A percentile compares a stretch with the other conserved stretches of the same genome.
Evolutionary conservation across 2,329 filamentous ascomycete species (phyloP).

Genomic region (Didymella pomorum): DNA sequence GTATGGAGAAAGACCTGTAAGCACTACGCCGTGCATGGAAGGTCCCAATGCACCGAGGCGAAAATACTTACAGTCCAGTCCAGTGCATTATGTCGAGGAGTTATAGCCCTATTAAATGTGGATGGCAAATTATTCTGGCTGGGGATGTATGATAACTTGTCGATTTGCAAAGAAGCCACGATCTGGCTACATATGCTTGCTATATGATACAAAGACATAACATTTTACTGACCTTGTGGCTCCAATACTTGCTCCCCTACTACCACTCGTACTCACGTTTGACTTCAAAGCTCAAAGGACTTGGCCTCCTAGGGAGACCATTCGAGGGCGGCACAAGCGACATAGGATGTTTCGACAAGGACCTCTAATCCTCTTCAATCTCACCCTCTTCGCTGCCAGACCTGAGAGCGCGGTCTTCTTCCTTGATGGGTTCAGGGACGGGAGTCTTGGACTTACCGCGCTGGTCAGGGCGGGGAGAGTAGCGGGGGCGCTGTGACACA

Average conservation of each 20-base stretch:
- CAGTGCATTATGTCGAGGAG: too few relatives aligned
- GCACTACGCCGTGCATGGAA: too few relatives aligned
- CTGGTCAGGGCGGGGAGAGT: slow-evolving; percentile 60
- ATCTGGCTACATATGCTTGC: not conserved
- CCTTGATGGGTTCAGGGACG: slow-evolving; percentile 49
- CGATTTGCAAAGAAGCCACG: not conserved
- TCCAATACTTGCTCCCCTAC: not conserved
- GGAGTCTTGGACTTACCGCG: slow-evolving; percentile 65
- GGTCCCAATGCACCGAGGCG: too few relatives aligned
- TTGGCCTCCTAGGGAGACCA: not conserved
- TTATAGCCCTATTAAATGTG: too few relatives aligned
- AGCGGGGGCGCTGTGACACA: slow-evolving; percentile 57
- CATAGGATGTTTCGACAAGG: not conserved
- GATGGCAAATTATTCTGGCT: too few relatives aligned
- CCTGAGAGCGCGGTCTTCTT: slow-evolving; percentile 72
- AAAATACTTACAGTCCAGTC: too few relatives aligned
- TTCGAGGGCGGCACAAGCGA: not conserved
- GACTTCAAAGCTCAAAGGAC: not conserved
- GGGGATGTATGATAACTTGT: too few relatives aligned
- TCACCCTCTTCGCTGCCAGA: slow-evolving; percentile 97
- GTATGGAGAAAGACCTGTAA: too few relatives aligned
- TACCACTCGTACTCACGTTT: not conserved
- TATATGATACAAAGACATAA: not conserved
- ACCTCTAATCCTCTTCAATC: slow-evolving; percentile 76
- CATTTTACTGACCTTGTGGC: not conserved